Percentiles rank a stretch among this genome's conserved stretches.
These are phyloP conservation scores for Leishmania tropica DNA, from an alignment of 208 protist species.

Conservation along the genomic window DNA sequence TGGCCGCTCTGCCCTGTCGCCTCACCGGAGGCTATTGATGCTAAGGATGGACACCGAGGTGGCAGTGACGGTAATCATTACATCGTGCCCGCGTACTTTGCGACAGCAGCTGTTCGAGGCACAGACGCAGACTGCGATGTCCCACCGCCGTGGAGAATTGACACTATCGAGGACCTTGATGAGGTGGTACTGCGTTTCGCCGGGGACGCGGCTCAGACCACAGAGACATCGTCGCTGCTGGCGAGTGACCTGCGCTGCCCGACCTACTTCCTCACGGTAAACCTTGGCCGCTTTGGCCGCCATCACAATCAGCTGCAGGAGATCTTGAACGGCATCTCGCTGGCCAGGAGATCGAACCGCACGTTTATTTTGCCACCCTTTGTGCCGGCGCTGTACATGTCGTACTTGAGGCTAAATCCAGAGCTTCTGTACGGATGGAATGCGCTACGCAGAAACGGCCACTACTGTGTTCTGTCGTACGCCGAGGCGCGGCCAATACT, in stretches of 20 bases:
- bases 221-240: neutral
- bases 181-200: conserved; percentile 6
- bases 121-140: conserved; percentile 17
- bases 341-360: conserved; percentile 17
- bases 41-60: neutral
- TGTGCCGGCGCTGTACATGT: conserved; percentile 1
- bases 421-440: conserved; percentile 28
- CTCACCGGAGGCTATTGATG: neutral
- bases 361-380: conserved; percentile 20
- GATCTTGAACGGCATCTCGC: conserved; percentile 17
- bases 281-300: conserved; percentile 22
- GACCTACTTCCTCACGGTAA: conserved; percentile 17
- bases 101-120: conserved; percentile 6
- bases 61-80: neutral
- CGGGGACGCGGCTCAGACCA: neutral
- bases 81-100: conserved; percentile 3
- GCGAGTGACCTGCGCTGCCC: conserved; percentile 11
- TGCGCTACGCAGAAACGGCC: conserved; percentile 11
- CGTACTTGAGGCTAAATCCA: conserved; percentile 5
- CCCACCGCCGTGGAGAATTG: neutral
- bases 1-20: neutral
- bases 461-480: conserved; percentile 24
- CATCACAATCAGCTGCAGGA: conserved; percentile 33
- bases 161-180: neutral
- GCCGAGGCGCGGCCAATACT: conserved; percentile 14